phyloP scores from a whole-genome alignment of 148 eudicot genomes.

The Persicaria tinctoria region DNA sequence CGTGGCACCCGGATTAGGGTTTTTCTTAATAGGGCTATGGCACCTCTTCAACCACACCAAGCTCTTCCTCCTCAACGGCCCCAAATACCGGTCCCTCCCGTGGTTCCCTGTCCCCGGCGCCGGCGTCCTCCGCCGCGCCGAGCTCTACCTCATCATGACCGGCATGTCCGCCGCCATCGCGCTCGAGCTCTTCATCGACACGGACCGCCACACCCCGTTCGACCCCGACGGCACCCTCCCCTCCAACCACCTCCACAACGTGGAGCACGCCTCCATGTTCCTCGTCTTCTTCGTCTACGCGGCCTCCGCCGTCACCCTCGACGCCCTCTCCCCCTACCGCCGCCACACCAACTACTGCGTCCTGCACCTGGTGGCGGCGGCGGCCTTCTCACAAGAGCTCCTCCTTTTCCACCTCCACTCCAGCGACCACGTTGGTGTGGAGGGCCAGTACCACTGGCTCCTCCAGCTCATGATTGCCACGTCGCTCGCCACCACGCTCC shows the following conservation, averaged over 20 bases:
- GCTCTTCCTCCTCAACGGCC: slow-evolving; percentile 30
- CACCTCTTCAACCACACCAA: slow-evolving; percentile 58
- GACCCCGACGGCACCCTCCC: slow-evolving; percentile 69
- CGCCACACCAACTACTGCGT: slow-evolving; percentile 18
- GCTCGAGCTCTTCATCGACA: slow-evolving; percentile 69
- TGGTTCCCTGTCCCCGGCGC: slow-evolving; percentile 46
- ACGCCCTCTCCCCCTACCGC: slow-evolving; percentile 23
- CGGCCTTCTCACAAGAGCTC: slow-evolving; percentile 52
- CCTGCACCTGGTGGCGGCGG: slow-evolving; percentile 37
- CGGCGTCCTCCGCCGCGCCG: slow-evolving; percentile 32
- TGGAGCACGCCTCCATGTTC: slow-evolving; percentile 65
- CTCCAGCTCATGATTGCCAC: slow-evolving; percentile 46
- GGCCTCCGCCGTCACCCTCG: slow-evolving; percentile 35
- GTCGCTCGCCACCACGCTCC: slow-evolving; percentile 37
- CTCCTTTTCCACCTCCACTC: slow-evolving; percentile 75
- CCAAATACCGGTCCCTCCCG: slow-evolving; percentile 39
- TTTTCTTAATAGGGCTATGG: slow-evolving; percentile 59
- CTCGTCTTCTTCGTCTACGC: slow-evolving; percentile 52
- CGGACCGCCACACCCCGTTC: slow-evolving; percentile 53
- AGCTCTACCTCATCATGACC: slow-evolving; percentile 56
- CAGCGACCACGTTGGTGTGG: slow-evolving; percentile 69
- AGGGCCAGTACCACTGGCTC: slow-evolving; percentile 80
- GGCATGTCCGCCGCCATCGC: slow-evolving; percentile 40
- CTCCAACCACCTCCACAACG: slow-evolving; percentile 77
- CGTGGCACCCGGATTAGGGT: slow-evolving; percentile 66